Evolutionary conservation across 305 asterid species (phyloP).

Genomic region (Coffea humblotiana): DNA sequence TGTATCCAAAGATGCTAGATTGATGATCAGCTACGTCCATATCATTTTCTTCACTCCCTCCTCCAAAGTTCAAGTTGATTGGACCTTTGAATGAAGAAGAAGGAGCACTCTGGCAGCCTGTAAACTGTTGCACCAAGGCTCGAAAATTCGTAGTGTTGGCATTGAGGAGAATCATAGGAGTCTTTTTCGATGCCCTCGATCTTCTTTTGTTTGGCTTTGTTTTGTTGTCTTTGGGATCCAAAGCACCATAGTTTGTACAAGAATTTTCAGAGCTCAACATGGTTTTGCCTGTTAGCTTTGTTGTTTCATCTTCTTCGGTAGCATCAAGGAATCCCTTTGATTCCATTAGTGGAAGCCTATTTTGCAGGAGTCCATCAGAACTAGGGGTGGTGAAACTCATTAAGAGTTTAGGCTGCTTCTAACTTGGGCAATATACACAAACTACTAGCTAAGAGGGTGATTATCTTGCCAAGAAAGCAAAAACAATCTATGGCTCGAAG

Average conservation of each 20-base stretch:
- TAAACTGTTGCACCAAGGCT: constrained; percentile 43
- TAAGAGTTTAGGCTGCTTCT: background rate
- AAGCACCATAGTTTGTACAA: background rate
- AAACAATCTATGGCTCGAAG: background rate
- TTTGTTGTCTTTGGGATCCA: constrained; percentile 19
- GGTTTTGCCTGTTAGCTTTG: background rate
- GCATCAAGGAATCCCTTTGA: background rate
- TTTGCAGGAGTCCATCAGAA: background rate
- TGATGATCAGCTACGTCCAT: background rate
- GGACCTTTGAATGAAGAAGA: constrained; percentile 12
- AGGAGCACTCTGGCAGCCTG: constrained; percentile 28
- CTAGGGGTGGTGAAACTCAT: constrained; percentile 4
- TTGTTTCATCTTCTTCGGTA: background rate
- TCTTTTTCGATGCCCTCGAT: constrained; percentile 33
- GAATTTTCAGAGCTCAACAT: background rate
- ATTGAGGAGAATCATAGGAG: constrained; percentile 33
- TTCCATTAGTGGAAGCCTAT: background rate
- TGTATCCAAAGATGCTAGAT: background rate
- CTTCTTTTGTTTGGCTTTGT: constrained; percentile 30
- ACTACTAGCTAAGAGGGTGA: background rate
- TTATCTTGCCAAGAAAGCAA: background rate
- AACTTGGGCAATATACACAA: background rate
- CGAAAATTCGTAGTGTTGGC: constrained; percentile 34
- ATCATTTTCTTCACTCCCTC: background rate
- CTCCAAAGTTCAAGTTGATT: constrained; percentile 16